Evolutionary conservation across 345 rosid genomes (phyloP).

Genomic region (Diplotaxis tenuifolia): DNA sequence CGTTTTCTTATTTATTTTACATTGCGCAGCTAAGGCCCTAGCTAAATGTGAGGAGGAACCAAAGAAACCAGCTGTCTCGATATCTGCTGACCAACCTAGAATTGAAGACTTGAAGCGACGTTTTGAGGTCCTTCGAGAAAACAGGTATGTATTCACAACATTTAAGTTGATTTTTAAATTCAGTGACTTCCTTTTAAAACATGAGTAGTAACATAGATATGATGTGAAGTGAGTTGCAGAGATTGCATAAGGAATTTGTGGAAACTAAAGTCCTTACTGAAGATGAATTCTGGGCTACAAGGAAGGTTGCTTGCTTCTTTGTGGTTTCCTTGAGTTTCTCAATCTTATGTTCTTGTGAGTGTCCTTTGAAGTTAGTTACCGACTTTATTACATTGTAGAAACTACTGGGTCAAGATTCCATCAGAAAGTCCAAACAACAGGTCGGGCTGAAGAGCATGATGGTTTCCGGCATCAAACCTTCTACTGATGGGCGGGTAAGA

Average conservation of each 20-base stretch:
- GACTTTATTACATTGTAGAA: constrained; percentile 50
- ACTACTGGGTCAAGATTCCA: constrained; percentile 61
- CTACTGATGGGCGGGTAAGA: constrained; percentile 83
- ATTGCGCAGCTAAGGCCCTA: constrained; percentile 61
- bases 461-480: constrained; percentile 77
- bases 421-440: constrained; percentile 66
- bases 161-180: neutral
- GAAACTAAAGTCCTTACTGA: constrained; percentile 32
- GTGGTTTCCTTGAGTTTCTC: constrained; percentile 11
- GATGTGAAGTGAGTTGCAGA: constrained; percentile 33
- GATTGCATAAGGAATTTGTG: constrained; percentile 34
- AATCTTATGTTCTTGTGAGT: neutral
- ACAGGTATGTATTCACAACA: constrained; percentile 44
- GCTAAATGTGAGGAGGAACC: constrained; percentile 60
- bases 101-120: constrained; percentile 63
- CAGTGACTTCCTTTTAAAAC: constrained; percentile 1
- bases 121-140: constrained; percentile 65
- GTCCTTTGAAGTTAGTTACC: constrained; percentile 18
- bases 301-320: constrained; percentile 59
- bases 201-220: constrained; percentile 23
- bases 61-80: constrained; percentile 22
- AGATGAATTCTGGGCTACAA: constrained; percentile 93
- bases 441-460: constrained; percentile 85
- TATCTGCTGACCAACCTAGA: constrained; percentile 60
- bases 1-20: neutral